Base-by-base conservation (phyloP, 129 eudicot species). In the Scalesia atractyloides region DNA sequence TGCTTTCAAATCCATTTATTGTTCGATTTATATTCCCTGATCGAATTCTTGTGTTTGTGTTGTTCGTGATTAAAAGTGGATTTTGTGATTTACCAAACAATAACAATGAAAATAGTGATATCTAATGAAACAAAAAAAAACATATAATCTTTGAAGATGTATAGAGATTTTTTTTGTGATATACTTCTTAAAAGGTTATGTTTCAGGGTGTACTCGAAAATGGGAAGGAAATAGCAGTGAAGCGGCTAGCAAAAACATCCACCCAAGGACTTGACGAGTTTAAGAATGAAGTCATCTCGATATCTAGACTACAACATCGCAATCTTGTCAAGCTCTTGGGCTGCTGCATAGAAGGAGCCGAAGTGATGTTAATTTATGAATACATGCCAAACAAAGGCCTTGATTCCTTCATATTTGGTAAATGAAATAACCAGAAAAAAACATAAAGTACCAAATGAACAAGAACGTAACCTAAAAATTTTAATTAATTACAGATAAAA, bases 241-340 rank as follows among this genome's bases (percentile, higher is more conserved):
- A 57, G 16, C 37, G 63, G 63, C 63, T 57, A 22, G 63, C 63
- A 57, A 22, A 57, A 22, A 57, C 63, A 57, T 57, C 63, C 16
- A 57, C 16, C 26, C 63, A 57, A 57, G 63, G 63, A 9, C 36
- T 20, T 22, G n/a, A 57, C 0, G 63, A 57, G 16, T 57, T 57
- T 17, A 19, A 17, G 54, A 49, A 49, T 49, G 54, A 49, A 49
- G 54, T 49, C 5, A 13, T 14, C 19, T 49, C 7, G 7, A 57
- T 5, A 57, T 20, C 36, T 10, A 22, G 13, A 57, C 15, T 54
- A 54, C 61, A 54, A 19, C 61, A 54, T 54, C 61, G 61, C 34
- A 54, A 54, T 54, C 61, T 54, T 9, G 33, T 54, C 61, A 54
- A 54, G 61, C 61, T 54, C 5, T 19, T 54, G 33, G 61, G 61